Evolutionary conservation across 441 rosid genomes (phyloP).

Genomic region (Hura crepitans): DNA sequence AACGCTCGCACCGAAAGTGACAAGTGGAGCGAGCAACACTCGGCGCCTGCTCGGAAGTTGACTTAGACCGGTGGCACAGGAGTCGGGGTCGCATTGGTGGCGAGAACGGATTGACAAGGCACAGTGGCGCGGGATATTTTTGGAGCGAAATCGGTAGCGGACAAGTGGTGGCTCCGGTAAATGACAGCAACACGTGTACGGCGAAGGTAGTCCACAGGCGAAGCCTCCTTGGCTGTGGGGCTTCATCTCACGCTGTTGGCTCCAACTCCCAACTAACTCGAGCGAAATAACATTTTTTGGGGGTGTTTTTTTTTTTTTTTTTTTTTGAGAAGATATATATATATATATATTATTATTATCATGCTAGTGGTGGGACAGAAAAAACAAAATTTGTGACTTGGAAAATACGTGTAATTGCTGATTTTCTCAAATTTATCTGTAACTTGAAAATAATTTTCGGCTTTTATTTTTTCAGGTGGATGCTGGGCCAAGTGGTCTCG

Average conservation of each 20-base stretch:
- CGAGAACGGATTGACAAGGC: constrained; percentile 6
- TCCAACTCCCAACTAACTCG: not conserved
- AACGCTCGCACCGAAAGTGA: constrained; percentile 42
- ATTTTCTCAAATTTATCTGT: not conserved
- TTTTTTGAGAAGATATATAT: not conserved
- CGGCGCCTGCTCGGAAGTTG: constrained; percentile 41
- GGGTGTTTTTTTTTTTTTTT: not conserved
- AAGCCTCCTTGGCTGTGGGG: constrained; percentile 5
- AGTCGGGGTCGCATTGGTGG: not conserved
- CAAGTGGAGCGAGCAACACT: constrained; percentile 48
- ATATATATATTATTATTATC: no score
- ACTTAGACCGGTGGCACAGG: not conserved
- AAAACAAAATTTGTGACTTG: constrained; percentile 8
- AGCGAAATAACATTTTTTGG: not conserved
- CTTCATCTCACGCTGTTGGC: not conserved
- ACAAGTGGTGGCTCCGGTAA: not conserved
- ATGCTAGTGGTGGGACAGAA: not conserved
- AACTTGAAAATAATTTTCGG: not conserved
- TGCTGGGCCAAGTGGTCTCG: constrained; percentile 2
- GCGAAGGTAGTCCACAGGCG: constrained; percentile 8
- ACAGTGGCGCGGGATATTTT: not conserved
- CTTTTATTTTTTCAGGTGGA: not conserved
- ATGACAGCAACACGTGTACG: not conserved
- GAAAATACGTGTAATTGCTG: constrained; percentile 5
- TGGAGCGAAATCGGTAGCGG: constrained; percentile 9